phyloP scores from a whole-genome alignment of 305 asterid genomes.

The Rubia peregrina region DNA sequence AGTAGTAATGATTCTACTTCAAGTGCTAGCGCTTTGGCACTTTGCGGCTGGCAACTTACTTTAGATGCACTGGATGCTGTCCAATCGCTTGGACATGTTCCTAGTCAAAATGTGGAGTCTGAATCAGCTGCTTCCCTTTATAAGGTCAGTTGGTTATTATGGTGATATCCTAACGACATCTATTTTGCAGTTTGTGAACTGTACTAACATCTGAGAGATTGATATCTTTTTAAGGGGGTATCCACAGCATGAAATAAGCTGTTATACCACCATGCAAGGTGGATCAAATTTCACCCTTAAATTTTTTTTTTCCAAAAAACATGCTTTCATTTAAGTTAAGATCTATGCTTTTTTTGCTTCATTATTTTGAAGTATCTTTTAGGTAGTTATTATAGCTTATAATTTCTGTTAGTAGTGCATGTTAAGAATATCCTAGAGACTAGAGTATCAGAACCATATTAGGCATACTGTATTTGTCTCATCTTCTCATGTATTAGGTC shows the following conservation, averaged over 20 bases:
- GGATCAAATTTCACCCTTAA: neutral
- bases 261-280: neutral
- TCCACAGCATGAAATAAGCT: neutral
- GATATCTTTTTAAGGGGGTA: neutral
- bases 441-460: neutral
- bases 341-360: neutral
- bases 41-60: slow-evolving; percentile 98
- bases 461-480: neutral
- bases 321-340: neutral
- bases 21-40: slow-evolving; percentile 64
- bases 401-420: neutral
- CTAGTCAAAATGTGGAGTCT: slow-evolving; percentile 83
- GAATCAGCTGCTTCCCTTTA: slow-evolving; percentile 97
- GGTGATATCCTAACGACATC: neutral
- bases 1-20: slow-evolving; percentile 76
- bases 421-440: neutral
- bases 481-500: neutral
- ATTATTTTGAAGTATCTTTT: neutral
- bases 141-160: slow-evolving; percentile 48
- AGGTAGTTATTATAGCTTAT: neutral
- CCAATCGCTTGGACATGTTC: slow-evolving; percentile 78
- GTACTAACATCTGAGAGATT: neutral
- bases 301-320: neutral
- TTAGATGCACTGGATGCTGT: slow-evolving; percentile 91
- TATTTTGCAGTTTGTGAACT: neutral